These are phyloP conservation scores for Suhomyces bokatorum DNA, from an alignment of 1,139 yeast species.

Conservation along the genomic window DNA sequence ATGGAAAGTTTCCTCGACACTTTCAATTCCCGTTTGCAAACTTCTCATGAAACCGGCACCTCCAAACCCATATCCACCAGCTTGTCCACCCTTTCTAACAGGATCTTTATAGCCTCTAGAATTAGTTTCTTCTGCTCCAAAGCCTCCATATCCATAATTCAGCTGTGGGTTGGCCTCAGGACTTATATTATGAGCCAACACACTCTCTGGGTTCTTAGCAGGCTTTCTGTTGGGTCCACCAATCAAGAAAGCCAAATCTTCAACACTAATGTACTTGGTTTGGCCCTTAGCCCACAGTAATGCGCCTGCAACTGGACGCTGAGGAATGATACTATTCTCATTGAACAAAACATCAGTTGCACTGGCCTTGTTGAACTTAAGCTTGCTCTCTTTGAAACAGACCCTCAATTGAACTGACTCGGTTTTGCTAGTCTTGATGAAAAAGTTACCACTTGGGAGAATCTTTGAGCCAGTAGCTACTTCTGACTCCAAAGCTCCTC, in stretches of 20 bases:
- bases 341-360: conserved; percentile 58
- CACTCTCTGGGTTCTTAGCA: conserved; percentile 56
- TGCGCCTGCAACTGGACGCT: conserved; percentile 77
- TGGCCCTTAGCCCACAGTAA: conserved; percentile 86
- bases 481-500: conserved; percentile 25
- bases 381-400: conserved; percentile 44
- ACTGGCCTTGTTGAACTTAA: conserved; percentile 20
- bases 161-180: conserved; percentile 47
- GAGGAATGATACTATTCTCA: conserved; percentile 63
- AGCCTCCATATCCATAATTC: conserved; percentile 30
- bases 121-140: conserved; percentile 14
- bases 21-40: conserved; percentile 54
- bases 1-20: conserved; percentile 55
- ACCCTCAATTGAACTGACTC: conserved; percentile 48
- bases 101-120: conserved; percentile 53
- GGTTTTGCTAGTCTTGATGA: conserved; percentile 57
- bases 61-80: conserved; percentile 31
- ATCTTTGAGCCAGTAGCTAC: conserved; percentile 36
- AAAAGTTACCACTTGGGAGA: conserved; percentile 71
- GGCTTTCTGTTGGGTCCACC: conserved; percentile 62
- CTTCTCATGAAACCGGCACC: conserved; percentile 45
- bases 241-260: conserved; percentile 59
- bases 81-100: conserved; percentile 33
- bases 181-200: conserved; percentile 55
- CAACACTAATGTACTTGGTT: conserved; percentile 54